Evolutionary conservation across 257 asterid species (phyloP), one percentile per base, ranked within the genome.

Genomic region (Solanum clarkiae): DNA sequence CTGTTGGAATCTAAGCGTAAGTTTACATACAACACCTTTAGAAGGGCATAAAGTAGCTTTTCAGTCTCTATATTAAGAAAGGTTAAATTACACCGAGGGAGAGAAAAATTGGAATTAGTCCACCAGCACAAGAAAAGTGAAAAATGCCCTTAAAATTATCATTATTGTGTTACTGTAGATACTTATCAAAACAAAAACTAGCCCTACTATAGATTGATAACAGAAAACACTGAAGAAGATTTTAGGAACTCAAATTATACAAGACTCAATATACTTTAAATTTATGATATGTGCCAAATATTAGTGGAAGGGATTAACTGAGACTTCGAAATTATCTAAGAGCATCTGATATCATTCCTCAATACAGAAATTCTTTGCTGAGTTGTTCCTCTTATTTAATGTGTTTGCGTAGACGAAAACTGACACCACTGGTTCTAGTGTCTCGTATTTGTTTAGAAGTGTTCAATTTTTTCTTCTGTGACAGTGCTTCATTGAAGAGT

Each of bases 401-500:
- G 47, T 77, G 20, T 49, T 49, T 51, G 44, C 3, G 44, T 51
- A 16, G 62, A 24, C 6, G 57, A 49, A 42, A 75, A 49, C 45
- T 49, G 65, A 79, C 53, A 69, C 20, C 8, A 3, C 49, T 79
- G 17, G 24, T 75, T 75, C 62, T 53, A 54, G 83, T 44, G 57
- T 79, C 65, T 53, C 16, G 26, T 79, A 29, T 26, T 36, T 66
- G 81, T 32, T 84, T 53, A 13, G 6, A 51, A 18, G 86, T 84
- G 24, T 68, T 60, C 47, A 18, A 18, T 53, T 53, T 85, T 69
- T 84, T 51, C 70, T 85, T 59, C 51, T 26, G 56, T 91, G 90
- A 36, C 92, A 95, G 99, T 89, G 98, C 93, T 56, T 93, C 97
- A 42, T 88, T 95, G 90, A 95, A 94, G 92, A 91, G 93, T 65